phyloP scores from a whole-genome alignment of 257 asterid genomes.

The Fraxinus cuspidata region DNA sequence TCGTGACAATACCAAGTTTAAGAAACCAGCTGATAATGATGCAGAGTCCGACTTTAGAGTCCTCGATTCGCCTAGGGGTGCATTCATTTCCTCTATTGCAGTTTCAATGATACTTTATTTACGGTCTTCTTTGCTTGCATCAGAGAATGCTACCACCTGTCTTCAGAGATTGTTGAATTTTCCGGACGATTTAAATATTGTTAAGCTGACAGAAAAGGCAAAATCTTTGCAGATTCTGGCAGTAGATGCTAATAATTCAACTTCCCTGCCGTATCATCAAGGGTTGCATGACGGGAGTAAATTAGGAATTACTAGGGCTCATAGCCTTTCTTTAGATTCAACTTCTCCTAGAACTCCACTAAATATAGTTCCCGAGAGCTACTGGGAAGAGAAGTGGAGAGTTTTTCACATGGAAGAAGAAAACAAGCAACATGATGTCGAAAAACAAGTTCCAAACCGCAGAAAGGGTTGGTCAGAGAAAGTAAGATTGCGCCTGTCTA shows the following conservation, averaged over 20 bases:
- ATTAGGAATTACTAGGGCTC: slow-evolving; percentile 50
- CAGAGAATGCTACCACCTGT: slow-evolving; percentile 81
- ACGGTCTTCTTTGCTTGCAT: slow-evolving; percentile 83
- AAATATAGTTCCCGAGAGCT: slow-evolving; percentile 58
- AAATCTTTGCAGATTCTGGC: slow-evolving; percentile 72
- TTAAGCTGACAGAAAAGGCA: slow-evolving; percentile 62
- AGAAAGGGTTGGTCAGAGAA: slow-evolving; percentile 71
- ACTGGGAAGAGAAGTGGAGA: slow-evolving; percentile 97
- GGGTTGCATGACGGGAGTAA: slow-evolving; percentile 44
- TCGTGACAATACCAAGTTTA: slow-evolving; percentile 48
- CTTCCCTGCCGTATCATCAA: slow-evolving; percentile 40
- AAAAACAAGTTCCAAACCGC: slow-evolving; percentile 37
- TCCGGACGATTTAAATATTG: slow-evolving; percentile 61
- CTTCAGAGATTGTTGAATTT: slow-evolving; percentile 80
- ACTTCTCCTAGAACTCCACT: slow-evolving; percentile 62
- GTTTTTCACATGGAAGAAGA: slow-evolving; percentile 72
- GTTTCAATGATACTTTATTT: slow-evolving; percentile 79
- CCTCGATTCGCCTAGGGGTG: slow-evolving; percentile 75
- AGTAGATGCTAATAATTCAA: slow-evolving; percentile 54
- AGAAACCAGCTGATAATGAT: slow-evolving; percentile 33
- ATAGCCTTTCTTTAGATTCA: slow-evolving; percentile 61
- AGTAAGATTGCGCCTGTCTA: slow-evolving; percentile 52
- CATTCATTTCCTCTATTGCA: slow-evolving; percentile 83
- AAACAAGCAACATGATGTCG: slow-evolving; percentile 31
- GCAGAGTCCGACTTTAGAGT: slow-evolving; percentile 42